These are phyloP conservation scores for Pichia sp. DNA, from an alignment of 1,139 yeast species.

Conservation along the genomic window DNA sequence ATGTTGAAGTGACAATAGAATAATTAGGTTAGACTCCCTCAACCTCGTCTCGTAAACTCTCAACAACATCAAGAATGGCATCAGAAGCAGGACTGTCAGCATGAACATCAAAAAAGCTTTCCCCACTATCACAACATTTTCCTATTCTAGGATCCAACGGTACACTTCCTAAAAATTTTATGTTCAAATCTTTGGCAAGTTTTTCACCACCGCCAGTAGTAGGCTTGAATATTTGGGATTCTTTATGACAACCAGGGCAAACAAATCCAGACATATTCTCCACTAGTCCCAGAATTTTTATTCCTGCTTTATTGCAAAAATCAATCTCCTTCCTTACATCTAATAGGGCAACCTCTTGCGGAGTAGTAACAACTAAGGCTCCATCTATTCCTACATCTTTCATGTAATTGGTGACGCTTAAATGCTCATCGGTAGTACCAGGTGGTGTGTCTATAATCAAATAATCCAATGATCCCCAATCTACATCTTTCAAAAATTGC, in stretches of 20 bases:
- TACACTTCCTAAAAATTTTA: constrained; percentile 81
- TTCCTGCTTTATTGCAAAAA: constrained; percentile 86
- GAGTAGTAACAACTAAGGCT: constrained; percentile 90
- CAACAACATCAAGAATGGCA: constrained; percentile 81
- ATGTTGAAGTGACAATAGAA: no score
- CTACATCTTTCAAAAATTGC: constrained; percentile 89
- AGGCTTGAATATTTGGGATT: constrained; percentile 84
- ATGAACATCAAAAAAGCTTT: constrained; percentile 69
- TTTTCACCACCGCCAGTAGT: constrained; percentile 95
- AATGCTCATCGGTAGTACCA: constrained; percentile 96
- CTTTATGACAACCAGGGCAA: constrained; percentile 89
- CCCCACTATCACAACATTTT: constrained; percentile 81
- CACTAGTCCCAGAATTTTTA: constrained; percentile 78
- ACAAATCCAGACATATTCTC: constrained; percentile 99
- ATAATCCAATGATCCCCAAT: constrained; percentile 92
- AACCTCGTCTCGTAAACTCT: constrained; percentile 39
- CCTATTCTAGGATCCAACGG: constrained; percentile 97
- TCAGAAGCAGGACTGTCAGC: constrained; percentile 93
- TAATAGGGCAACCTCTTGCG: constrained; percentile 91
- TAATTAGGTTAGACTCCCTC: constrained; percentile 12
- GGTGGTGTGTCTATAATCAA: constrained; percentile 96
- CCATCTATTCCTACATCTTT: constrained; percentile 93
- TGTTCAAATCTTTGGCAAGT: constrained; percentile 67
- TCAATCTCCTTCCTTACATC: constrained; percentile 96
- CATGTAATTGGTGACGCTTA: constrained; percentile 80